Evolutionary conservation across 106 monocot species (phyloP).

Genomic region (Platanthera zijinensis): DNA sequence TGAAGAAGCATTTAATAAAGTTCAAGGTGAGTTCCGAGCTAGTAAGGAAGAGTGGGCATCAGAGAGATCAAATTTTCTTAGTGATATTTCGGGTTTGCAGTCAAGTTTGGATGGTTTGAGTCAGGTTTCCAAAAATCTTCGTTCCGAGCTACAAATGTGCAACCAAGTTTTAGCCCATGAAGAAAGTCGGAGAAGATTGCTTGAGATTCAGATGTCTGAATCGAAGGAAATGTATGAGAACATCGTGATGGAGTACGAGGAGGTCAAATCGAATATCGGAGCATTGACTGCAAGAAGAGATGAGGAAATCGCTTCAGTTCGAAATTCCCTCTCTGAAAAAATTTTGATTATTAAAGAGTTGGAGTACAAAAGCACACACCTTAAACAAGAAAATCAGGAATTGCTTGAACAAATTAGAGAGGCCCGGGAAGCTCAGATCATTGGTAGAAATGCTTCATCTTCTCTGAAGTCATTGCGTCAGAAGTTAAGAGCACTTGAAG

Average conservation of each 20-base stretch:
- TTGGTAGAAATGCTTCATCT: slow-evolving; percentile 33
- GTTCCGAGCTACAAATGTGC: slow-evolving; percentile 45
- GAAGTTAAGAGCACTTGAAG: slow-evolving; percentile 58
- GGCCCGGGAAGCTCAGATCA: slow-evolving; percentile 45
- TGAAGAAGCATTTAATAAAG: slow-evolving; percentile 66
- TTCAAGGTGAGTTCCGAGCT: slow-evolving; percentile 37
- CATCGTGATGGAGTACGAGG: slow-evolving; percentile 58
- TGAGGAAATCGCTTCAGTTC: slow-evolving; percentile 61
- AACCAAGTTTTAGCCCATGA: slow-evolving; percentile 77
- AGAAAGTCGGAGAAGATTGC: slow-evolving; percentile 75
- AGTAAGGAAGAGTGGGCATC: slow-evolving; percentile 44
- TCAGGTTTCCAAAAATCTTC: slow-evolving; percentile 39
- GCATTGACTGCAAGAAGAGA: slow-evolving; percentile 45
- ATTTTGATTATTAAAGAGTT: slow-evolving; percentile 46
- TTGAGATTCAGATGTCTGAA: slow-evolving; percentile 67
- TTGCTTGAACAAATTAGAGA: slow-evolving; percentile 53
- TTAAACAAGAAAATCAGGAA: slow-evolving; percentile 72
- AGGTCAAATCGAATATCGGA: slow-evolving; percentile 32
- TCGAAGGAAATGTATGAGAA: slow-evolving; percentile 45
- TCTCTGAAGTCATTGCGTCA: slow-evolving; percentile 43
- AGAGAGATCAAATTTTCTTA: slow-evolving; percentile 51
- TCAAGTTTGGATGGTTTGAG: slow-evolving; percentile 42
- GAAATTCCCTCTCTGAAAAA: slow-evolving; percentile 57
- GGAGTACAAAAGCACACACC: slow-evolving; percentile 33
- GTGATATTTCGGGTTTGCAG: slow-evolving; percentile 46